Evolutionary conservation across 306 rosid species (phyloP), one percentile per base, ranked within the genome.

Genomic region (Sophora flavescens): DNA sequence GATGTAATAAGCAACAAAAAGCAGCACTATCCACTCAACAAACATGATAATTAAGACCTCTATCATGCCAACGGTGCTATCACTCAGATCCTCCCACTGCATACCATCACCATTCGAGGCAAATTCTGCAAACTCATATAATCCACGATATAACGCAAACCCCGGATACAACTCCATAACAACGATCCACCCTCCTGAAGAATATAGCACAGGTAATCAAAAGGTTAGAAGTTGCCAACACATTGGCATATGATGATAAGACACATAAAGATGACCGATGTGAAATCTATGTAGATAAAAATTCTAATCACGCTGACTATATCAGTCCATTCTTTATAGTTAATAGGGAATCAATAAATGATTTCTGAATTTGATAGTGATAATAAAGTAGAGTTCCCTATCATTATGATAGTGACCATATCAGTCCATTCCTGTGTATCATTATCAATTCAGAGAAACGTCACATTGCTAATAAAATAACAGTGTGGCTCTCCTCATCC

Each of bases 141-240:
- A 50, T 52, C 98, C 97, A 8, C 98, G 91, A 79, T 80, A 88
- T 53, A 93, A 82, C 71, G 97, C 71, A 74, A 93, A 88, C 59
- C 97, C 98, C 11, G 97, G 98, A 82, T 76, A 91, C 64, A 91
- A 68, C 88, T 93, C 90, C 75, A 93, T 18, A 47, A 64, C 84
- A 83, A 88, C 75, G 68, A 88, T 78, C 93, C 91, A 79, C 22
- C 42, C 71, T 74, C 87, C 98, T 93, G 82, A 41, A 65, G 60
- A 58, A 65, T 45, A 70, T 76, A 78, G 53, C 52, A 80, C 35
- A 80, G 57, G 63, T 30, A 71, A 72, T 48, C 18, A 15, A 63
- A n/a, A 51, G 33, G 64, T 57, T 75, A 51, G 57, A 67, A 63
- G 66, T 70, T 47, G 16, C 32, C 4, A 69, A 48, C 53, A 79